Base-by-base conservation (phyloP, 768 basidiomycete species). In the Lepiota subincarnata region DNA sequence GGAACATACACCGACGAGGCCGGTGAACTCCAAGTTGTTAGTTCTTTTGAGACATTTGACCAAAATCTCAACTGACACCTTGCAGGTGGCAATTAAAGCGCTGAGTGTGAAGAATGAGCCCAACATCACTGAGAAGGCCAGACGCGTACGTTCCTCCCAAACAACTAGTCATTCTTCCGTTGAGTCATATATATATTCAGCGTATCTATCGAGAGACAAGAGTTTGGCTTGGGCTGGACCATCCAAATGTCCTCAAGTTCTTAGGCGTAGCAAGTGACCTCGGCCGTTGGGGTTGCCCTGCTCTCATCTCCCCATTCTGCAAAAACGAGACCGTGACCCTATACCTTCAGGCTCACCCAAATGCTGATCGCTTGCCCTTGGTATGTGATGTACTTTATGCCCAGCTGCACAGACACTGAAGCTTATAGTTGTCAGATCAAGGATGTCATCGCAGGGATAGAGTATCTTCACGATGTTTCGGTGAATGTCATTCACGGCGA, bases 51-150 rank as follows among this genome's bases (percentile, higher is more conserved):
- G 31, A 31, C 31, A 11, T 31, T 31, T 31, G 7, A 31, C 24
- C 24, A 11, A n/a, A 37, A 24, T 22, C 18, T 8, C 36, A 22
- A 36, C 34, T 19, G 19, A 28, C 8, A 36, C 13, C 28, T 20
- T 7, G 16, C 11, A 62, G 60, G 59, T 62, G 12, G 60, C 60
- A 13, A 51, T 62, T 48, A 62, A 62, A 37, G 39, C 55, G 20
- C 57, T 62, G 31, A 56, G 60, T 6, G 51, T 49, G 35, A 19
- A 36, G 2, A 37, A n/a, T 8, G 48, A 31, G 1, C n/a, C 6
- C 11, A 37, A 51, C 14, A 16, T 22, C 19, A 35, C 38, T 8
- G 40, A 39, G 14, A 47, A 46, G 18, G 18, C 47, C 31, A 40
- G 24, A 46, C 28, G 31, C 14, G 31, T 14, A 31, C n/a, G 37